A percentile compares a stretch with the other conserved stretches of the same genome.
Evolutionary conservation across 305 asterid species (phyloP).

Genomic region (Withania somnifera): DNA sequence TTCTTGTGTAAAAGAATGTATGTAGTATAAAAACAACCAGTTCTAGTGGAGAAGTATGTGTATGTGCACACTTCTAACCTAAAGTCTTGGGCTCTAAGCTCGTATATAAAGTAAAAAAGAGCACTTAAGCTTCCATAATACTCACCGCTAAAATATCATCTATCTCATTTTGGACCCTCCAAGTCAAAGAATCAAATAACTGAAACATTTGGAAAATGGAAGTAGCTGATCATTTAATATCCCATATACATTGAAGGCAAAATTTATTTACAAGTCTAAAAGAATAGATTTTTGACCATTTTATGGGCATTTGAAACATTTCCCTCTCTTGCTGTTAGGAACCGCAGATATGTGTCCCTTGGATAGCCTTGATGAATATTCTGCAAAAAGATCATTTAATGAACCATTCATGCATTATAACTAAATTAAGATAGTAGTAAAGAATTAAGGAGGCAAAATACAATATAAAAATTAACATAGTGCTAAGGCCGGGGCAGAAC

Average conservation of each 20-base stretch:
- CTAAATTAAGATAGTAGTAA: too few species aligned
- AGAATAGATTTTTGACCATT: conserved; percentile 36
- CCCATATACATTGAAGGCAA: not conserved
- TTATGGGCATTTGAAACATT: conserved; percentile 53
- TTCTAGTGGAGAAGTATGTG: not conserved
- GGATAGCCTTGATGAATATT: conserved; percentile 67
- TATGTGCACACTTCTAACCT: not conserved
- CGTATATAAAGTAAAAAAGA: not conserved
- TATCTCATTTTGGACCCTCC: conserved; percentile 77
- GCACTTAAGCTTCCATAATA: not conserved
- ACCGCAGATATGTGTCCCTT: conserved; percentile 47
- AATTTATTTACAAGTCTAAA: not conserved
- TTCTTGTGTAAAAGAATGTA: not conserved
- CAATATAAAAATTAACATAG: too few species aligned
- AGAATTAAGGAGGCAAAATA: too few species aligned
- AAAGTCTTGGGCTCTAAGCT: not conserved
- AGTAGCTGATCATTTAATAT: not conserved
- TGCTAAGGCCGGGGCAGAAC: too few species aligned
- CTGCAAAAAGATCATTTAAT: conserved; percentile 21
- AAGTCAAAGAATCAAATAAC: conserved; percentile 62
- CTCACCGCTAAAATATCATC: conserved; percentile 76
- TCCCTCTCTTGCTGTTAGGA: conserved; percentile 70
- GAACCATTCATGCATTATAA: not conserved
- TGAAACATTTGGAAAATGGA: conserved; percentile 26
- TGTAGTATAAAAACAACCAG: not conserved